A percentile compares a stretch with the other conserved stretches of the same genome.
Conservation (phyloP, 345 rosid species). For the Salix purpurea region DNA sequence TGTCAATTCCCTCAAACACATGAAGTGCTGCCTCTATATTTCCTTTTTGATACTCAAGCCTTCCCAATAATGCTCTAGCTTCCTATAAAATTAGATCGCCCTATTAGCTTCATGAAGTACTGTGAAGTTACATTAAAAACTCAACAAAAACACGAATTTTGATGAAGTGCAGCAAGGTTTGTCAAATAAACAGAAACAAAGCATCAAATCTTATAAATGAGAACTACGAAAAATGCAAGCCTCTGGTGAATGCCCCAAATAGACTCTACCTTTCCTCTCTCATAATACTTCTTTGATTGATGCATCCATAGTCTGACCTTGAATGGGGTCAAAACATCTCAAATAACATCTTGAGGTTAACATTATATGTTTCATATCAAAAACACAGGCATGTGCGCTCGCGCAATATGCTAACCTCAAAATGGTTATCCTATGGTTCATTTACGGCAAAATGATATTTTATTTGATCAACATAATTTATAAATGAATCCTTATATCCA, state of each 20-base stretch:
- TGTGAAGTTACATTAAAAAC: background rate
- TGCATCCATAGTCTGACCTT: background rate
- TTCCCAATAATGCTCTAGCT: conserved; percentile 82
- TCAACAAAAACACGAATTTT: conserved; percentile 2
- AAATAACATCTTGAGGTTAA: background rate
- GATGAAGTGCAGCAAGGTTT: background rate
- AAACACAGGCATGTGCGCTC: background rate
- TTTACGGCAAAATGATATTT: background rate
- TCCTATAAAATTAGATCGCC: conserved; percentile 35
- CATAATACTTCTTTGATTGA: background rate
- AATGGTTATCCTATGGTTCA: background rate
- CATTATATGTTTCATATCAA: background rate
- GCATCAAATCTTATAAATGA: background rate
- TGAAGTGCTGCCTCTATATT: conserved; percentile 72
- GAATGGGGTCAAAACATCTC: background rate
- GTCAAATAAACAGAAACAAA: background rate
- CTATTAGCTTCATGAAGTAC: conserved; percentile 2
- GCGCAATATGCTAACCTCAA: background rate
- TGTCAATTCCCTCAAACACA: conserved; percentile 86
- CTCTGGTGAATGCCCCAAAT: background rate
- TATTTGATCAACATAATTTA: background rate
- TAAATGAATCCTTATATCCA: background rate
- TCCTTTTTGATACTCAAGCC: conserved; percentile 82
- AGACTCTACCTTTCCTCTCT: background rate
- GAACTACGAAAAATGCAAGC: background rate